Evolutionary conservation across 202 grass and related monocot genomes (phyloP).

Genomic region (Digitaria exilis): DNA sequence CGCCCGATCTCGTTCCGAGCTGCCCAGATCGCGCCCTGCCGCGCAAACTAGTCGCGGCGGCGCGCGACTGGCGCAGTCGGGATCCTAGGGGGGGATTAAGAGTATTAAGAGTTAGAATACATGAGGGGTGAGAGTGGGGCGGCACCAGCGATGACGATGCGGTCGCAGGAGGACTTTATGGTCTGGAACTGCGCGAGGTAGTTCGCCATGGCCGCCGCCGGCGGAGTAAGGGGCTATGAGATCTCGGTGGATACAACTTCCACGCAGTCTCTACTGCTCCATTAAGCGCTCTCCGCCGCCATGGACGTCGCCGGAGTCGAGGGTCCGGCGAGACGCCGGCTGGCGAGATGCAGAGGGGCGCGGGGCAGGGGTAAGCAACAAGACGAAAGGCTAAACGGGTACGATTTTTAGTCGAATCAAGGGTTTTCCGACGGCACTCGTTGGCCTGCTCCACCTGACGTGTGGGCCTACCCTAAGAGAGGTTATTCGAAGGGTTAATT

Average conservation of each 20-base stretch:
- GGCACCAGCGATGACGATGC: slow-evolving; percentile 92
- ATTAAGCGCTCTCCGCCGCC: neutral
- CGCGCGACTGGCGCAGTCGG: neutral
- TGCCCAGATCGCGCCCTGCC: slow-evolving; percentile 32
- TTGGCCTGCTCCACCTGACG: too few relatives aligned
- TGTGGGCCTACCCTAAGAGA: too few relatives aligned
- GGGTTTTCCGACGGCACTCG: too few relatives aligned
- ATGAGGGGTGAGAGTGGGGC: neutral
- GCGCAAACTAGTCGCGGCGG: neutral
- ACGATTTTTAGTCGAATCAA: too few relatives aligned
- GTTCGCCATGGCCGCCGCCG: slow-evolving; percentile 76
- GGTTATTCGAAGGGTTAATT: too few relatives aligned
- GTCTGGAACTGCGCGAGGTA: slow-evolving; percentile 99
- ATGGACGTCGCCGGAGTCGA: slow-evolving; percentile 32
- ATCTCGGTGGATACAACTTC: neutral
- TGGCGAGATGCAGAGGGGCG: slow-evolving; percentile 38
- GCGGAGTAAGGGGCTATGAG: neutral
- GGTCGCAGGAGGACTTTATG: slow-evolving; percentile 94
- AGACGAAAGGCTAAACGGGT: neutral
- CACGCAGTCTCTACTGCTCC: slow-evolving; percentile 7
- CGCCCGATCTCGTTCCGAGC: slow-evolving; percentile 12
- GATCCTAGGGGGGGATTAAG: neutral
- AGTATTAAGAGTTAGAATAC: neutral
- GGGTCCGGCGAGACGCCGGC: neutral
- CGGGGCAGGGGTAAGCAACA: neutral